These are phyloP conservation scores for Hypericum androsaemum DNA, from an alignment of 345 rosid species.

Conservation along the genomic window DNA sequence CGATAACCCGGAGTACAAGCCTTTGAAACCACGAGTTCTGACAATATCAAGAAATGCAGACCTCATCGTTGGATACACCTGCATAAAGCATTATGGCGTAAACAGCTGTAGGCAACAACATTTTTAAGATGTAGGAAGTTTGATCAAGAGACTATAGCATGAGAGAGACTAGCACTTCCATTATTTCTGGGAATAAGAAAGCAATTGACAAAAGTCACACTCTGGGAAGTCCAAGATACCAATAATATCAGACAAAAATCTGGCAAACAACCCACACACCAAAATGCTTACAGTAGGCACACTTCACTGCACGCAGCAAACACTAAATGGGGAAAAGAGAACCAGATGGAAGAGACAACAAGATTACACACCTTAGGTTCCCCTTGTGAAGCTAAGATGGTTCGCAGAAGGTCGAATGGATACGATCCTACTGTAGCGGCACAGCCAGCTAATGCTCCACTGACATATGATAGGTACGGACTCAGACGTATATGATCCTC, in stretches of 20 bases:
- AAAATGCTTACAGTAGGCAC: too few species aligned
- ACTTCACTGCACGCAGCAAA: too few species aligned
- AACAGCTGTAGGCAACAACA: too few species aligned
- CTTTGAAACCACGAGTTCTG: conserved; percentile 62
- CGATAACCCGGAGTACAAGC: conserved; percentile 83
- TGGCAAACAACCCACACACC: too few species aligned
- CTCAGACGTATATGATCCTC: conserved; percentile 79
- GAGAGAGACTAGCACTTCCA: too few species aligned
- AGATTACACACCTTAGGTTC: conserved; percentile 88
- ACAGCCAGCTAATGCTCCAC: conserved; percentile 92
- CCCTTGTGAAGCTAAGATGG: conserved; percentile 91
- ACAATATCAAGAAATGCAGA: conserved; percentile 73
- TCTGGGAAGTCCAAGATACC: too few species aligned
- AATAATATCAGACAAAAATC: too few species aligned
- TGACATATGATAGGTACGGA: conserved; percentile 68
- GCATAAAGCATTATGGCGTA: conserved; percentile 1
- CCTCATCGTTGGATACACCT: conserved; percentile 97
- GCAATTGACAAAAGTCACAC: too few species aligned
- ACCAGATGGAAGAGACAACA: too few species aligned
- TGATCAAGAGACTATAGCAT: too few species aligned
- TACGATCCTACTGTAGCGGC: conserved; percentile 95
- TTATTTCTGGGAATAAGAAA: too few species aligned
- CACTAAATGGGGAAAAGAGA: not conserved
- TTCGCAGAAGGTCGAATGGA: conserved; percentile 92
- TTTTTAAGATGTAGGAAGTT: too few species aligned